phyloP scores from a whole-genome alignment of 2,329 filamentous ascomycete species.

The Cladophialophora yegresii region DNA sequence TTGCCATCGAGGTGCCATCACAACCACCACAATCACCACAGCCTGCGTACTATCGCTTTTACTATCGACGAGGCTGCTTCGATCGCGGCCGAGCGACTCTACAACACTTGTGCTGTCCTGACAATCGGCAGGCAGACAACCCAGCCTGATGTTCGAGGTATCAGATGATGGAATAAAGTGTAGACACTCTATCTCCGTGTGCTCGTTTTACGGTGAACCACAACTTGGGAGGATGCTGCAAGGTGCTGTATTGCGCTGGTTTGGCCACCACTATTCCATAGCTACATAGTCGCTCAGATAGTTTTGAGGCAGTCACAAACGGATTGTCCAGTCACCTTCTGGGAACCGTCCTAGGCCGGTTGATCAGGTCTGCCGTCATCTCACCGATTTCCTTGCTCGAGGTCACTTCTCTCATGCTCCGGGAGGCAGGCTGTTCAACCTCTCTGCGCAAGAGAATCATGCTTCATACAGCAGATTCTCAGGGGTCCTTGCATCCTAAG shows the following conservation, averaged over 20 bases:
- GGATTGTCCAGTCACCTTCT: not conserved
- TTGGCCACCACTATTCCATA: not conserved
- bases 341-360: not conserved
- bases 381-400: not conserved
- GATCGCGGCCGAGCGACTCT: not conserved
- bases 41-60: too few species aligned
- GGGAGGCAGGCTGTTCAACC: not conserved
- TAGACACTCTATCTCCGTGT: not conserved
- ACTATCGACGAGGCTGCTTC: too few species aligned
- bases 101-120: not conserved
- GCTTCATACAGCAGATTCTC: not conserved
- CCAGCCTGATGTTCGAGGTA: not conserved
- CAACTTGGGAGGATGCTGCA: not conserved
- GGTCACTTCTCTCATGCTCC: not conserved
- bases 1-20: too few species aligned
- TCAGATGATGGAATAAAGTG: not conserved
- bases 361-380: not conserved
- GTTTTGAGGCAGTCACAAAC: not conserved
- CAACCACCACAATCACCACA: too few species aligned
- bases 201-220: not conserved
- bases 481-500: not conserved
- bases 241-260: not conserved
- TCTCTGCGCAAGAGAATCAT: not conserved
- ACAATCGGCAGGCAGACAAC: not conserved
- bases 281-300: not conserved